These are phyloP conservation scores for Penicillium lividum DNA, from an alignment of 495 filamentous ascomycete genomes.

Conservation along the genomic window DNA sequence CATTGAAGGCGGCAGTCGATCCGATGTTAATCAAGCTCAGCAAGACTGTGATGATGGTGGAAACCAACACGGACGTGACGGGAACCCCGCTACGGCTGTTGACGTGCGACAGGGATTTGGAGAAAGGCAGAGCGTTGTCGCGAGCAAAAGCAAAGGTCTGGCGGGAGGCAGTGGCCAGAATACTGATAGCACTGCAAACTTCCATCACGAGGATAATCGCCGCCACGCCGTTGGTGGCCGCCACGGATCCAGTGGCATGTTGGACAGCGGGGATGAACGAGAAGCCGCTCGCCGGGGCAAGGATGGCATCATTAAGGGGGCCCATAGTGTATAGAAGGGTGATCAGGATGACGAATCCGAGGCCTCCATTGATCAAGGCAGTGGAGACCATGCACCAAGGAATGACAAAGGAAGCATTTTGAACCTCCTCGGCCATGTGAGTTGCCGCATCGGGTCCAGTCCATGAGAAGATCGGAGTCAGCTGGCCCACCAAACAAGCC, in stretches of 20 bases:
- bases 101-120: slow-evolving; percentile 35
- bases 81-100: slow-evolving; percentile 50
- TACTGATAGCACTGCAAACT: slow-evolving; percentile 41
- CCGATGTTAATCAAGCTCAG: slow-evolving; percentile 49
- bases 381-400: slow-evolving; percentile 49
- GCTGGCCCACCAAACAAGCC: slow-evolving; percentile 44
- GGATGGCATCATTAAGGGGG: slow-evolving; percentile 31
- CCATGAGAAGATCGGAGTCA: slow-evolving; percentile 44
- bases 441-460: slow-evolving; percentile 41
- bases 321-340: slow-evolving; percentile 49
- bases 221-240: slow-evolving; percentile 37
- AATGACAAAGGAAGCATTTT: slow-evolving; percentile 45
- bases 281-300: slow-evolving; percentile 37
- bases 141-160: slow-evolving; percentile 54
- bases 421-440: slow-evolving; percentile 52
- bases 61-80: slow-evolving; percentile 52
- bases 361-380: slow-evolving; percentile 41
- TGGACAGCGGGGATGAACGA: slow-evolving; percentile 40
- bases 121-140: slow-evolving; percentile 48
- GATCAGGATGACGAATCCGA: slow-evolving; percentile 41
- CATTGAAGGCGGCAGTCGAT: slow-evolving; percentile 48
- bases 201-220: slow-evolving; percentile 42
- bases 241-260: slow-evolving; percentile 28
- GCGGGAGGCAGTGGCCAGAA: slow-evolving; percentile 45
- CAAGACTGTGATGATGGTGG: slow-evolving; percentile 49